Evolutionary conservation across 169 alveolate genomes (phyloP), one percentile per base, ranked within the genome.

Genomic region (Plasmodium reichenowi): DNA sequence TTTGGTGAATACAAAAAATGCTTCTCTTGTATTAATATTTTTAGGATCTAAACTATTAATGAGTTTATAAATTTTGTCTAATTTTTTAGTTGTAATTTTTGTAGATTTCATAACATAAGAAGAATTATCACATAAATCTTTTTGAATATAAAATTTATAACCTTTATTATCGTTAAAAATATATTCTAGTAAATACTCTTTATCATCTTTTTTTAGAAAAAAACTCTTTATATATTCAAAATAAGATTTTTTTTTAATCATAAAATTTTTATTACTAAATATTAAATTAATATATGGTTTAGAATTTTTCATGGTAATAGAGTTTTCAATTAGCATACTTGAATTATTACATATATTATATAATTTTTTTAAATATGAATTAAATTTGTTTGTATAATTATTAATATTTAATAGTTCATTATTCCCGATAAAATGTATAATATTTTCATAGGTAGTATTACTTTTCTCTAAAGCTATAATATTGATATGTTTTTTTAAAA

Each of bases 151-250:
- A 22, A 76, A 64, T 68, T 76, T 76, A 45, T 76, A 76, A 22
- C 78, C 75, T 15, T 76, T 76, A 59, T 76, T 76, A 76, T 76
- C 59, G 43, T 47, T 64, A 76, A 76, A 76, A 48, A 76, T 76
- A 26, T 48, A 29, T 43, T 76, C 78, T 56, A 52, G 24, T 59
- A 76, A 32, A 76, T 66, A 15, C 10, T 50, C 38, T 54, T 76
- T 20, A 26, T 76, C 60, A 22, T 76, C 78, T 50, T 64, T 63
- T 63, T 76, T 76, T 15, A 76, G 15, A 76, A 76, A 76, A n/a
- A 76, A 76, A 29, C 12, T 43, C 52, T 76, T 76, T 17, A 76
- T 8, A 48, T 32, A 48, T 48, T 76, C 72, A 47, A 76, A 64
- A 58, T 64, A 66, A 15, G 72, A 64, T 76, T 76, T 76, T 29